Base-by-base conservation (phyloP, 148 eudicot genomes). In the Arbutus unedo region DNA sequence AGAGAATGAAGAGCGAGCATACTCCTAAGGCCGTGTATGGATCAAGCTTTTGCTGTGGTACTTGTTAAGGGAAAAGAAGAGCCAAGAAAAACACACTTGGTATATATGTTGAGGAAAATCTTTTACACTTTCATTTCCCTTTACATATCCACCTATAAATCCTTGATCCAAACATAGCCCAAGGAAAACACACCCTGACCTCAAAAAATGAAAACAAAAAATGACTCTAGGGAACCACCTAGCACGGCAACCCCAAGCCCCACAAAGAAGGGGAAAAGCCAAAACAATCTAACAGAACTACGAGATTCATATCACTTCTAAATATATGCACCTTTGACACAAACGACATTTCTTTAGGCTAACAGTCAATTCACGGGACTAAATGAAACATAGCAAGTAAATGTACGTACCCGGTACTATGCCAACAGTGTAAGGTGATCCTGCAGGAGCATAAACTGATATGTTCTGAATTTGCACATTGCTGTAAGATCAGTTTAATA, bases 401-500 rank as follows among this genome's bases (percentile, higher is more conserved):
- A 66, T 56, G n/a, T 23, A 48, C 71, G 64, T 47, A 90, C 92
- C 92, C 82, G 92, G 92, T 45, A 90, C 92, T 54, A 90, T 66
- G 50, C 92, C 92, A 54, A 90, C 86, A 23, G 91, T 90, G 83
- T 81, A 84, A 75, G 92, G 91, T 45, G 92, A 90, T 56, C 80
- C 86, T 8, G 89, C 68, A 0, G 92, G 92, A 79, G 92, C 86
- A 83, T 84, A 76, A 56, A 86, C 84, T 14, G 91, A 88, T 70
- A 90, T 87, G 62, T 90, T 90, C 72, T 88, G 90, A 82, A 90
- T 82, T 55, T 85, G 86, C 38, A 88, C 88, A 76, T 85, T 83
- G 78, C 92, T 90, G 92, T 83, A 48, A 57, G 25, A 10, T 38
- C 44, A 19, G 6, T 44, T 8, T 67, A 14, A 16, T 5, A 50